Evolutionary conservation across 306 rosid species (phyloP).

Genomic region (Mimosa bimucronata): DNA sequence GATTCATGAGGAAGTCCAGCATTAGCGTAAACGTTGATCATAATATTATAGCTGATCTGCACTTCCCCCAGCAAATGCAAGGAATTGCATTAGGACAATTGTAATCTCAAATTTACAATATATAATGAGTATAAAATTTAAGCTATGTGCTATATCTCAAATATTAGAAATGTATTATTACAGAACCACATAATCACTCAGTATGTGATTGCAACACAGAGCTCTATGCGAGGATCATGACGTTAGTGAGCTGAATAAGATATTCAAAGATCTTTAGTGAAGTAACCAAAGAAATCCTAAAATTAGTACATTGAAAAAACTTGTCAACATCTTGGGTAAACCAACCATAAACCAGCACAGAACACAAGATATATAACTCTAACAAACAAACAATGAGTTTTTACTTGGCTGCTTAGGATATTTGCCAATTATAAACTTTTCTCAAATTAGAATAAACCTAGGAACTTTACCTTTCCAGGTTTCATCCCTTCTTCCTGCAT

Average conservation of each 20-base stretch:
- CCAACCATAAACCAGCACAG: neutral
- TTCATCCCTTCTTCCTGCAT: conserved; percentile 79
- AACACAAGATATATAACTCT: neutral
- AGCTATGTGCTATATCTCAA: neutral
- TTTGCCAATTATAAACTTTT: neutral
- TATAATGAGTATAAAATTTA: neutral
- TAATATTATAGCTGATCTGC: conserved; percentile 90
- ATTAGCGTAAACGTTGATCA: conserved; percentile 78
- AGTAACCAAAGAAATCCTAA: neutral
- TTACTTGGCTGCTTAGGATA: neutral
- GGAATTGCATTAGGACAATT: conserved; percentile 26
- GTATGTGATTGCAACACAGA: neutral
- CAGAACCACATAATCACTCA: neutral
- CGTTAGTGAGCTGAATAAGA: neutral
- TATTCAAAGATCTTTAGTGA: neutral
- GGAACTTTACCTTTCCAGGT: conserved; percentile 75
- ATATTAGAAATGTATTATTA: conserved; percentile 7
- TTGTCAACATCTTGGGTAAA: neutral
- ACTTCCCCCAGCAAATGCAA: conserved; percentile 39
- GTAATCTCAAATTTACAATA: conserved; percentile 16
- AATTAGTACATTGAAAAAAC: neutral
- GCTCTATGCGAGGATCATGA: neutral
- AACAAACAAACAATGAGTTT: neutral
- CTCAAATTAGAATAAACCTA: neutral
- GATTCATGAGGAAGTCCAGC: conserved; percentile 71